A percentile compares a stretch with the other conserved stretches of the same genome.
phyloP scores from a whole-genome alignment of 1,139 yeast genomes.

The Debaryomyces singareniensis region DNA sequence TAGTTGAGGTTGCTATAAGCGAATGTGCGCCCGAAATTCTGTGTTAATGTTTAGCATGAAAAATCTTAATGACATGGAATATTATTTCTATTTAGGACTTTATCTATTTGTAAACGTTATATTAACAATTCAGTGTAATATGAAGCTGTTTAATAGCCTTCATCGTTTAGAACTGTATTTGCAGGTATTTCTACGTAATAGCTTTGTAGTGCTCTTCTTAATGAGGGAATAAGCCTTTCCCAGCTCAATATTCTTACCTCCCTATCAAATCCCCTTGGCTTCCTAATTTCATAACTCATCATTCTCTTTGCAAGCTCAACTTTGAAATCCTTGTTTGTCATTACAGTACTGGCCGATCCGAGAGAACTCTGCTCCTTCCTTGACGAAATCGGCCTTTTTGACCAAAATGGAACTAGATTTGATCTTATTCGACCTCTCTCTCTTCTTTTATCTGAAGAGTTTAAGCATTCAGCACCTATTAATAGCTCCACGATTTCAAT shows the following conservation, averaged over 20 bases:
- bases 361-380: slow-evolving; percentile 26
- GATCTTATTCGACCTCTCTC: slow-evolving; percentile 61
- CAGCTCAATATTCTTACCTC: slow-evolving; percentile 58
- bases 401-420: slow-evolving; percentile 65
- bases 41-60: no score
- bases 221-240: slow-evolving; percentile 55
- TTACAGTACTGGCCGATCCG: slow-evolving; percentile 8
- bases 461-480: slow-evolving; percentile 42
- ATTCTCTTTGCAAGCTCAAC: slow-evolving; percentile 56
- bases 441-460: slow-evolving; percentile 45
- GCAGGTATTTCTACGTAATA: slow-evolving; percentile 52
- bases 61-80: no score
- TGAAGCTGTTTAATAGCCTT: no score
- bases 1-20: no score
- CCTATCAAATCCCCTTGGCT: slow-evolving; percentile 64
- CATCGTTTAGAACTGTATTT: slow-evolving; percentile 5
- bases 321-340: slow-evolving; percentile 38
- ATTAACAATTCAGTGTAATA: no score
- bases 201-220: slow-evolving; percentile 57
- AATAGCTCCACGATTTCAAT: slow-evolving; percentile 57
- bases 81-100: no score
- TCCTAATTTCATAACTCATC: slow-evolving; percentile 57
- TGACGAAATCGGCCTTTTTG: slow-evolving; percentile 51
- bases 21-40: no score
- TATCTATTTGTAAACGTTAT: no score